Base-by-base conservation (phyloP, 2,329 filamentous ascomycete genomes). In the Cladophialophora psammophila region DNA sequence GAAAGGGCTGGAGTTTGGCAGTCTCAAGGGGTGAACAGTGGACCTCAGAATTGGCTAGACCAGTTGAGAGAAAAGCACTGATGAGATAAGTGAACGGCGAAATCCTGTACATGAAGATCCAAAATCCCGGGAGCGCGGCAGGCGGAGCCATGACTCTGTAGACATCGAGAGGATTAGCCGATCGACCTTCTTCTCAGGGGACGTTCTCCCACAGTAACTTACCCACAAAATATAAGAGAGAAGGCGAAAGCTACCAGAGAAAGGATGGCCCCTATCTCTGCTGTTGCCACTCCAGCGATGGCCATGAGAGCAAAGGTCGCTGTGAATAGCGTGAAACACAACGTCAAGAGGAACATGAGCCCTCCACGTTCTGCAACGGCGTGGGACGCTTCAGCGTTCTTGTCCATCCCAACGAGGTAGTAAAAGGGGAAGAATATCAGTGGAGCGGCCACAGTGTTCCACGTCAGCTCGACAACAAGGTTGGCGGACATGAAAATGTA, bases 21-120 rank as follows among this genome's bases (percentile, higher is more conserved):
- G 7, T 18, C 20, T 50, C 45, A 1, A 18, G 15, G 2, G 7
- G 15, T 26, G 45, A n/a, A n/a, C 45, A 50, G 8, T n/a, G 15
- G 7, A 50, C 45, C n/a, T 50, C 45, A 13, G 7, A 7, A n/a
- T 50, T 50, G 6, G 45, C 45, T 4, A 96, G 80, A 2, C 87
- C 91, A 0, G 86, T 86, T 0, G 89, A 85, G 0, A 94, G 77
- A 80, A 96, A 87, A n/a, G 88, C 91, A 4, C 85, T 84, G 34
- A 94, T 86, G 13, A 94, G 81, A 76, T 96, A 97, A 0, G 91
- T 93, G 72, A 96, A 91, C 0, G 93, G 93, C 0, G 90, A 93
- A 57, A 93, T 80, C 55, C 90, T 87, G 77, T 92, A 90, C 90
- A 92, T 92, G 80, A 91, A 92, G 69, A 87, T 87, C 90, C 90